phyloP scores from a whole-genome alignment of 768 basidiomycete species.

The Mycena floridula region DNA sequence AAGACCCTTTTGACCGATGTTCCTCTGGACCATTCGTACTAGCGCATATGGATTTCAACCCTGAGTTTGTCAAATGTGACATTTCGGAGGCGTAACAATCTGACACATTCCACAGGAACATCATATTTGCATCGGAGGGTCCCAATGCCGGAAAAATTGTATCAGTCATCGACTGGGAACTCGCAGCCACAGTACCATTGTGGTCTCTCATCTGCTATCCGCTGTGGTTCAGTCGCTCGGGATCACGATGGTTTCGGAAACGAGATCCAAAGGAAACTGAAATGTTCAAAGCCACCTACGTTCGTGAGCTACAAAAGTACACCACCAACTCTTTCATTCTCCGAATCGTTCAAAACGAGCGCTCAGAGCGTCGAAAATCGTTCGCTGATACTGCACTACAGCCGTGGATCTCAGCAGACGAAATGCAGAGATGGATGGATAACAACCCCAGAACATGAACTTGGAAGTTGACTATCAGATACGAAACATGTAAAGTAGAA shows the following conservation, averaged over 20 bases:
- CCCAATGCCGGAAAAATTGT: constrained; percentile 14
- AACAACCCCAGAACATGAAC: too few relatives aligned
- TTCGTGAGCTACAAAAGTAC: constrained; percentile 15
- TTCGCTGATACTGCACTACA: constrained; percentile 13
- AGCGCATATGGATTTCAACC: constrained; percentile 15
- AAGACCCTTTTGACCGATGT: constrained; percentile 15
- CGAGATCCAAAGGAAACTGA: constrained; percentile 11
- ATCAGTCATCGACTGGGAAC: constrained; percentile 18
- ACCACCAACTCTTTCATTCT: constrained; percentile 12
- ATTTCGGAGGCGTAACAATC: background rate
- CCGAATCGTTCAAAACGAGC: constrained; percentile 15
- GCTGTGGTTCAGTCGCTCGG: constrained; percentile 12
- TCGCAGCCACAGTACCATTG: constrained; percentile 13
- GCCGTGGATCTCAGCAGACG: constrained; percentile 13
- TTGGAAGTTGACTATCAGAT: too few relatives aligned
- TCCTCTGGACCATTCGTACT: constrained; percentile 14
- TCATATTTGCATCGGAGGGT: constrained; percentile 14
- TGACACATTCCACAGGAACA: constrained; percentile 9
- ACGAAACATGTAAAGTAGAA: too few relatives aligned
- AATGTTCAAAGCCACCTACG: constrained; percentile 15
- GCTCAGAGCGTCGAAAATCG: constrained; percentile 10
- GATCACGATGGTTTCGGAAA: background rate
- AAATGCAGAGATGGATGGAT: constrained; percentile 12
- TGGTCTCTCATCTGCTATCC: constrained; percentile 17
- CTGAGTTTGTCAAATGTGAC: constrained; percentile 5